These are phyloP conservation scores for Aspergillus thermomutatus DNA, from an alignment of 2,329 filamentous ascomycete species.

Conservation along the genomic window DNA sequence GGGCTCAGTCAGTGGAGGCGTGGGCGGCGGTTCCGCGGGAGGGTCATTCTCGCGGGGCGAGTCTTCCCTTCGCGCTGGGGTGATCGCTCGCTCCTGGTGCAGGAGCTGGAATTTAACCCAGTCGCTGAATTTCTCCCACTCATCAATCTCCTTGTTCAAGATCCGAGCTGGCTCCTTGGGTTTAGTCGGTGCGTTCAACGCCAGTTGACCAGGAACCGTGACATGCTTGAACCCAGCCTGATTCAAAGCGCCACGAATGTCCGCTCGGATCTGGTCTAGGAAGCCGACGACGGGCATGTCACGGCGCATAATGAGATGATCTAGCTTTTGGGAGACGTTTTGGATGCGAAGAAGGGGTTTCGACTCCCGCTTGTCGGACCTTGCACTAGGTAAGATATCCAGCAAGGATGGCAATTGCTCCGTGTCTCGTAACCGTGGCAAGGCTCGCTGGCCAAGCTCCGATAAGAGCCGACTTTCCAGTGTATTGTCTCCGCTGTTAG, in stretches of 20 bases:
- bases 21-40: no score
- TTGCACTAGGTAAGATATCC: no score
- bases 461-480: background rate
- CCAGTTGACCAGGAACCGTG: constrained; percentile 3
- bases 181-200: background rate
- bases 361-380: no score
- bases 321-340: background rate
- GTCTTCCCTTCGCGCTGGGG: no score
- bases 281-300: constrained; percentile 4
- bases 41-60: no score
- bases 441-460: background rate
- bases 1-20: no score
- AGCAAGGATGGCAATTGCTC: no score
- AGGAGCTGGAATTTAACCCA: constrained; percentile 12
- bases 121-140: constrained; percentile 12
- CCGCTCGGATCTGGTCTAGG: constrained; percentile 8
- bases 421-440: no score
- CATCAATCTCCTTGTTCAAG: constrained; percentile 6
- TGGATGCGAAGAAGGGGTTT: no score
- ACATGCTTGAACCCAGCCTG: constrained; percentile 7
- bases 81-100: background rate
- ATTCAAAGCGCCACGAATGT: constrained; percentile 6
- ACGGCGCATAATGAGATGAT: background rate
- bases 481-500: background rate
- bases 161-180: background rate